Evolutionary conservation across 257 asterid species (phyloP).

Genomic region (Henckelia pumila): DNA sequence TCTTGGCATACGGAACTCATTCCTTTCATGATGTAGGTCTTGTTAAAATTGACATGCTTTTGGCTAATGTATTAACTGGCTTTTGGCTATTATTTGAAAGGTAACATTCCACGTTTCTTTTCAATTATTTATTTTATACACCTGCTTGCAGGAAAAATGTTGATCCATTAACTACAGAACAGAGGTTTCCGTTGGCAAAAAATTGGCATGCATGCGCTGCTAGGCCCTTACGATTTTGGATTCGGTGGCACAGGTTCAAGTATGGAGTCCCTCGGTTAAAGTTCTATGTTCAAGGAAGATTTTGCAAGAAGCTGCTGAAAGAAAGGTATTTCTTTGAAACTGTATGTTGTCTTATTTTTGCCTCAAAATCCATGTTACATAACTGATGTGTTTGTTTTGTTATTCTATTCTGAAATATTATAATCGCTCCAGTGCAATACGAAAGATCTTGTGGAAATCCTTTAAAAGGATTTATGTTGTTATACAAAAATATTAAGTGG

Average conservation of each 20-base stretch:
- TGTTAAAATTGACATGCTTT: neutral
- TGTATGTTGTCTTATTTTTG: neutral
- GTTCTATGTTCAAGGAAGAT: conserved; percentile 19
- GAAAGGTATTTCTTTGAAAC: conserved; percentile 16
- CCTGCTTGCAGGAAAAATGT: conserved; percentile 83
- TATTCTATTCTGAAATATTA: neutral
- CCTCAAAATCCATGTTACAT: neutral
- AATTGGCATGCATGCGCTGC: conserved; percentile 69
- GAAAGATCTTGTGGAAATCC: neutral
- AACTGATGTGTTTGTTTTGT: neutral
- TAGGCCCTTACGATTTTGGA: conserved; percentile 33
- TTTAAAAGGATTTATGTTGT: neutral
- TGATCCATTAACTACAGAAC: conserved; percentile 78
- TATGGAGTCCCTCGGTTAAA: conserved; percentile 14
- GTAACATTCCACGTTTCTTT: too few species aligned
- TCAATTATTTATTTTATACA: too few species aligned
- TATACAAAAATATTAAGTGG: neutral
- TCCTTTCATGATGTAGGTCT: neutral
- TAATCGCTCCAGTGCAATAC: neutral
- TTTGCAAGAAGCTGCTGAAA: conserved; percentile 19
- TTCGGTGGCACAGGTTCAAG: conserved; percentile 18
- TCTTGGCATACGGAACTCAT: neutral
- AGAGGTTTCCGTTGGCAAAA: conserved; percentile 88
- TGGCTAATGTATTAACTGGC: neutral
- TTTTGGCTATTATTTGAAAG: too few species aligned